A percentile compares a stretch with the other conserved stretches of the same genome.
Conservation (phyloP, 1,284 basidiomycete genomes). For the Exobasidium rhododendri region DNA sequence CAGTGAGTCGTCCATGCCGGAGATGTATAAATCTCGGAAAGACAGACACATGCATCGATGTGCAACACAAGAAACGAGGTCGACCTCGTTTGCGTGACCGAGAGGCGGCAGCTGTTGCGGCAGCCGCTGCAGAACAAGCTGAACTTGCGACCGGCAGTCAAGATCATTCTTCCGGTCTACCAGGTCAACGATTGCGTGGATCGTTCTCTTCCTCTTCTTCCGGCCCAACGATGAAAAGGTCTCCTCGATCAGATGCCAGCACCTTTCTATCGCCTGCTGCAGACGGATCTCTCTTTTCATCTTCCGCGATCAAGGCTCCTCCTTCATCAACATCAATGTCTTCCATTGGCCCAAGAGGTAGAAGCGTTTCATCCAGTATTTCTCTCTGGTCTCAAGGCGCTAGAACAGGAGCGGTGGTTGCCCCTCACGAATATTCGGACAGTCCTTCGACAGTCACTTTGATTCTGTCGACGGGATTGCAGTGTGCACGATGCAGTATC, state of each 20-base stretch:
- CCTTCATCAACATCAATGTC: background rate
- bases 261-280: background rate
- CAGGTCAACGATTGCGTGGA: background rate
- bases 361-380: background rate
- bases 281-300: background rate
- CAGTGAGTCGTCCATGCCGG: slow-evolving; percentile 33
- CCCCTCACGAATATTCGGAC: slow-evolving; percentile 19
- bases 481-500: slow-evolving; percentile 35
- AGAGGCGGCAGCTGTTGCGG: slow-evolving; percentile 4
- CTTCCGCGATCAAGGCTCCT: background rate
- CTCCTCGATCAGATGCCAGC: background rate
- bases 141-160: slow-evolving; percentile 9
- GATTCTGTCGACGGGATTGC: slow-evolving; percentile 39
- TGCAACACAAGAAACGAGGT: slow-evolving; percentile 44
- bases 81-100: slow-evolving; percentile 39
- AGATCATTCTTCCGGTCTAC: slow-evolving; percentile 22
- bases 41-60: slow-evolving; percentile 44
- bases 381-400: slow-evolving; percentile 4
- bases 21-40: slow-evolving; percentile 43
- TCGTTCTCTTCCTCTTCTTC: slow-evolving; percentile 8
- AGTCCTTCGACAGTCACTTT: slow-evolving; percentile 7
- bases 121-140: background rate
- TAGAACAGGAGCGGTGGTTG: slow-evolving; percentile 18
- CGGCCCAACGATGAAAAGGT: background rate
- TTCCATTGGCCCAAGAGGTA: background rate